phyloP scores from a whole-genome alignment of 352 stramenopile species.

The Phytophthora chlamydospora region DNA sequence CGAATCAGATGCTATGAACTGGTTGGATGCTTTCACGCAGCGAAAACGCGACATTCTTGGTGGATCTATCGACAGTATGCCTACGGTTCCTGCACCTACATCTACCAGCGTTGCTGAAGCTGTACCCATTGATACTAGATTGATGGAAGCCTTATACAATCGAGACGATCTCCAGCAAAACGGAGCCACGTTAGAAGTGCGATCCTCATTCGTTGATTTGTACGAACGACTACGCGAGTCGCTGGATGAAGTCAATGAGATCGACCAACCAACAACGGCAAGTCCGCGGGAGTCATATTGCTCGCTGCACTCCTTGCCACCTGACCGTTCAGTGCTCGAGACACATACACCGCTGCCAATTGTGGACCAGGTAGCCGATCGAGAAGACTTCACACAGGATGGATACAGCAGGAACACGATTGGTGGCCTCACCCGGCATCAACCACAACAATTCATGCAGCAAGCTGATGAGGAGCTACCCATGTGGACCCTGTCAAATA shows the following conservation, averaged over 20 bases:
- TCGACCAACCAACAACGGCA: conserved; percentile 8
- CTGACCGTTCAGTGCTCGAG: neutral
- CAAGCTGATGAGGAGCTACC: conserved; percentile 5
- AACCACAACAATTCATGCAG: conserved; percentile 5
- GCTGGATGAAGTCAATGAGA: conserved; percentile 27
- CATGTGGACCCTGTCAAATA: conserved; percentile 3
- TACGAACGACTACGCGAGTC: conserved; percentile 37
- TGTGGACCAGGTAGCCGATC: conserved; percentile 10
- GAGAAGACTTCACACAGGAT: conserved; percentile 6
- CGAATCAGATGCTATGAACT: conserved; percentile 59
- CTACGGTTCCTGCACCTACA: neutral
- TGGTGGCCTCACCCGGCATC: conserved; percentile 9
- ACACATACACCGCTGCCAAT: conserved; percentile 18
- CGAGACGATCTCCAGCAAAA: conserved; percentile 2
- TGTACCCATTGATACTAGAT: neutral
- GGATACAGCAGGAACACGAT: conserved; percentile 15
- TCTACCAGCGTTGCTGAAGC: conserved; percentile 1
- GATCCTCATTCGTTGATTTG: conserved; percentile 15
- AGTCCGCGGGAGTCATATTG: conserved; percentile 14
- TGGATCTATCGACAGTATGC: conserved; percentile 33
- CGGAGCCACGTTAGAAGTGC: conserved; percentile 10
- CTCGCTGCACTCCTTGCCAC: conserved; percentile 11
- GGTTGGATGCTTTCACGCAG: conserved; percentile 68
- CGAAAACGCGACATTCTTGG: conserved; percentile 72
- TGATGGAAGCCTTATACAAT: neutral